A percentile compares a stretch with the other conserved stretches of the same genome.
Evolutionary conservation across 1,284 basidiomycete genomes (phyloP).

Genomic region (Veloboletus limbatus): DNA sequence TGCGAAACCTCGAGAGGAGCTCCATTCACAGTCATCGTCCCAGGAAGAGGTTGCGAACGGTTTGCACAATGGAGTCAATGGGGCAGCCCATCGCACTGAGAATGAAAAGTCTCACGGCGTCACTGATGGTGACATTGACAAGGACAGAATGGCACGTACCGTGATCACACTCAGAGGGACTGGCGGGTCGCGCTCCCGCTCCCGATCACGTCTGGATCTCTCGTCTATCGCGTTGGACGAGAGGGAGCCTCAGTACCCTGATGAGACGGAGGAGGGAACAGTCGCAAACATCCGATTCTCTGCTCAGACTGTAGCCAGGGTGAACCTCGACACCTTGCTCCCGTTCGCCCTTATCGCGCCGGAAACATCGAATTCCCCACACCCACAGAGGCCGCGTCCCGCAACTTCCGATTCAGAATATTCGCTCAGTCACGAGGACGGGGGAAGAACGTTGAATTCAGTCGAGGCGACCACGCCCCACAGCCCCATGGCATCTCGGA

Average conservation of each 20-base stretch:
- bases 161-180: conserved; percentile 61
- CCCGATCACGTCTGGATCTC: conserved; percentile 66
- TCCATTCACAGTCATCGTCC: conserved; percentile 10
- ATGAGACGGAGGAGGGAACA: conserved; percentile 58
- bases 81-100: conserved; percentile 18
- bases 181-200: conserved; percentile 60
- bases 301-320: conserved; percentile 58
- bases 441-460: conserved; percentile 10
- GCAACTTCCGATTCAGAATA: conserved; percentile 18
- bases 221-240: conserved; percentile 51
- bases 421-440: conserved; percentile 17
- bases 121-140: conserved; percentile 40
- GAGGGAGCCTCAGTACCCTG: conserved; percentile 45
- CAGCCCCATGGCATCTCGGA: conserved; percentile 29
- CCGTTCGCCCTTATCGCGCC: conserved; percentile 79
- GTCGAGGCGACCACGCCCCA: conserved; percentile 25
- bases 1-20: conserved; percentile 25
- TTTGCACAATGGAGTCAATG: conserved; percentile 26
- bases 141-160: conserved; percentile 57
- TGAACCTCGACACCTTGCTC: conserved; percentile 52
- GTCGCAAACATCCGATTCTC: conserved; percentile 75
- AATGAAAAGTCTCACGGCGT: conserved; percentile 31
- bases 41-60: conserved; percentile 25
- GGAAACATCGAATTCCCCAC: conserved; percentile 45
- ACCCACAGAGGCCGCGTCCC: conserved; percentile 28